Conservation (phyloP, 2,329 filamentous ascomycete genomes). For the Pyrenochaeta sp. region DNA sequence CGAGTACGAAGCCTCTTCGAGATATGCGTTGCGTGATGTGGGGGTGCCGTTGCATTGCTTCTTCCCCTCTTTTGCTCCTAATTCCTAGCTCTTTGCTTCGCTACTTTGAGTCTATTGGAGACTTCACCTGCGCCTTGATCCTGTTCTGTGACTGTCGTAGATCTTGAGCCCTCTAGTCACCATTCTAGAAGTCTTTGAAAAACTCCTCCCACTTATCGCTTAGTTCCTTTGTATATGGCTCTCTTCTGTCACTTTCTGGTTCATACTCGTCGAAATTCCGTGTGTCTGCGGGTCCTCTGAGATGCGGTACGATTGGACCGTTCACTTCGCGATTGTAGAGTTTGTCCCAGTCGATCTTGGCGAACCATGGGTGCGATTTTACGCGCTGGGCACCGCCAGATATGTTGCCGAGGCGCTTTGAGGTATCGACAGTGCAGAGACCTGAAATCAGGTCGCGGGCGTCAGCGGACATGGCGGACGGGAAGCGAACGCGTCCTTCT, state of each 20-base stretch:
- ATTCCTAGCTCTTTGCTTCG: no score
- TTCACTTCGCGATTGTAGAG: constrained; percentile 69
- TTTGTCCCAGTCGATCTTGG: constrained; percentile 76
- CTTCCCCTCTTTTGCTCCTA: no score
- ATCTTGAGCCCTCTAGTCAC: no score
- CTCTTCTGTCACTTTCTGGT: constrained; percentile 73
- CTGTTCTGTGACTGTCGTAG: no score
- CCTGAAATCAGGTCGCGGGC: constrained; percentile 79
- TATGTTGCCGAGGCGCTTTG: constrained; percentile 79
- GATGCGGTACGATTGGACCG: constrained; percentile 78
- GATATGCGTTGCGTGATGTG: no score
- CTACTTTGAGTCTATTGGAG: no score
- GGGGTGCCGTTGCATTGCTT: no score
- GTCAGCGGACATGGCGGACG: constrained; percentile 70
- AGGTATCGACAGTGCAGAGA: constrained; percentile 81
- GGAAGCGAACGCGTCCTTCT: constrained; percentile 78
- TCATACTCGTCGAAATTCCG: constrained; percentile 85
- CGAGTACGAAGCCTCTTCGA: no score
- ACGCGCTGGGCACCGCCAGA: constrained; percentile 76
- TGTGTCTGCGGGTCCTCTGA: constrained; percentile 76
- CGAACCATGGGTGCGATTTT: constrained; percentile 80
- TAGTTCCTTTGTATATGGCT: constrained; percentile 75
- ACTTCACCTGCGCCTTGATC: background rate
- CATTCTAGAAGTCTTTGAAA: constrained; percentile 72
- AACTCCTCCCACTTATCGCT: constrained; percentile 72